Evolutionary conservation across 768 basidiomycete species (phyloP), one percentile per base, ranked within the genome.

Genomic region (Lactarius indigo): DNA sequence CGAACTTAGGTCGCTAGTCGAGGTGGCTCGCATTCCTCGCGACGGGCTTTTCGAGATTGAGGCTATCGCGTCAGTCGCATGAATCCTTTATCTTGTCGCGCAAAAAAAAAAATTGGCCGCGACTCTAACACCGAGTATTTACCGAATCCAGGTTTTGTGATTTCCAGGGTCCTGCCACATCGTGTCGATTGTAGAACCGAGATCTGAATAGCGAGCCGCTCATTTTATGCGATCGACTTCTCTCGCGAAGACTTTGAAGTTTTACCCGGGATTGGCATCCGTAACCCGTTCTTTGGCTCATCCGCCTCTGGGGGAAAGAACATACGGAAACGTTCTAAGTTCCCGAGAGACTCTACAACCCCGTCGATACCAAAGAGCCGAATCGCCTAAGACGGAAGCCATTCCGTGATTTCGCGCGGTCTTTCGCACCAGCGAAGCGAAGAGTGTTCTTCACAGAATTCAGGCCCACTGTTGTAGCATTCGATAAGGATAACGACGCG

Each of bases 31-130:
- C 55, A 83, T 98, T 61, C 96, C 96, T 12, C 92, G 89, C 75
- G 92, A 94, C 73, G 96, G 93, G 10, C 81, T 96, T 41, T 87
- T 97, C 59, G 96, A 98, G 82, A 85, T 98, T 63, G 96, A 98
- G 78, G 88, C 86, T 67, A 90, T 95, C 76, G 92, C 88, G n/a
- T 58, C 65, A n/a, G 37, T 62, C n/a, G 50, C 35, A 35, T 68
- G 26, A 57, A 31, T 1, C 10, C 31, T 12, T 20, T 39, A 9
- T 26, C 54, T 39, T 33, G 20, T 17, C 35, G 6, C n/a, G 7
- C 5, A 6, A 6, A 41, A 17, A 37, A 37, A 3, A 13, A 37
- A 37, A n/a, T n/a, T 20, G 28, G 30, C 47, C 4, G 50, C 50
- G 26, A 52, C 50, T 26, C 50, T 15, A 26, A 28, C 23, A 5